These are phyloP conservation scores for Allium fistulosum DNA, from an alignment of 106 monocot species.

Conservation along the genomic window DNA sequence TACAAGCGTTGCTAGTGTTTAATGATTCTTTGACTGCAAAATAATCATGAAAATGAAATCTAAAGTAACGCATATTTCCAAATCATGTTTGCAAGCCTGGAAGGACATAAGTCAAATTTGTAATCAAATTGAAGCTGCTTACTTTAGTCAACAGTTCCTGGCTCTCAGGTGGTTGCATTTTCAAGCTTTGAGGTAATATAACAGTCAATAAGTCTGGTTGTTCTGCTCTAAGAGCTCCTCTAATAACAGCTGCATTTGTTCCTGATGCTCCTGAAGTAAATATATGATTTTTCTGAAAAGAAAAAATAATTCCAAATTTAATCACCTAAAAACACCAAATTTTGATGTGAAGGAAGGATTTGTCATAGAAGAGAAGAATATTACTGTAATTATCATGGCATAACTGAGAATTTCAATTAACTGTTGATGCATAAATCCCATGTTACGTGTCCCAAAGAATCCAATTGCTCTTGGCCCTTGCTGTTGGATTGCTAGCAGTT, in stretches of 20 bases:
- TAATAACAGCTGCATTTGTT: slow-evolving; percentile 97
- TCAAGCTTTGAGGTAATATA: slow-evolving; percentile 88
- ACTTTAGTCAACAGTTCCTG: slow-evolving; percentile 92
- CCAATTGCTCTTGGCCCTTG: slow-evolving; percentile 92
- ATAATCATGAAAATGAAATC: too few species aligned
- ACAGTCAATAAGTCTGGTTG: slow-evolving; percentile 90
- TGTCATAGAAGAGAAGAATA: too few species aligned
- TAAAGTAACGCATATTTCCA: too few species aligned
- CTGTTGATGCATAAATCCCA: slow-evolving; percentile 99
- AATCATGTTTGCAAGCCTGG: too few species aligned
- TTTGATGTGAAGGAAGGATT: too few species aligned
- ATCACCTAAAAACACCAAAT: too few species aligned
- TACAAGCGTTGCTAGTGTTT: too few species aligned
- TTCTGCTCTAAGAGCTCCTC: slow-evolving; percentile 95
- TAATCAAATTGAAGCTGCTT: slow-evolving; percentile 7
- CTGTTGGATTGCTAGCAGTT: slow-evolving; percentile 92
- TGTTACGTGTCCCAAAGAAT: slow-evolving; percentile 98
- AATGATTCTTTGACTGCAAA: too few species aligned
- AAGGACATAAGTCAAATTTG: too few species aligned
- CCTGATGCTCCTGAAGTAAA: slow-evolving; percentile 96
- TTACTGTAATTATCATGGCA: slow-evolving; percentile 97
- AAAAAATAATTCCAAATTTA: neutral
- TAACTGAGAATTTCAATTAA: slow-evolving; percentile 98
- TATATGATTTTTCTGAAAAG: slow-evolving; percentile 89
- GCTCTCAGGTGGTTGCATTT: slow-evolving; percentile 89